These are phyloP conservation scores for Fusarium aywerte DNA, from an alignment of 2,329 filamentous ascomycete genomes.

Conservation along the genomic window DNA sequence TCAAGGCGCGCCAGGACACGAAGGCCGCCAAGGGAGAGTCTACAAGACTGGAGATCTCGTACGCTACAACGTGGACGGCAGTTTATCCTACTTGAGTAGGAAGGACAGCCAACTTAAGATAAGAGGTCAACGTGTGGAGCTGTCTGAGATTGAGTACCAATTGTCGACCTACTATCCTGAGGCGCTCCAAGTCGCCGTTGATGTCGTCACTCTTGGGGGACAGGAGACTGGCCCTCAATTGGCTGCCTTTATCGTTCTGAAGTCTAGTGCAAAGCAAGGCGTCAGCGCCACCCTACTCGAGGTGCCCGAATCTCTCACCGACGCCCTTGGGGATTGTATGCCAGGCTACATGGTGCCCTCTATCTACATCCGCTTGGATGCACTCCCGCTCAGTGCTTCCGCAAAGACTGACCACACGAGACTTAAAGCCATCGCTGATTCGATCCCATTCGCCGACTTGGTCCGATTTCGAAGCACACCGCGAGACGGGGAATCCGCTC, in stretches of 20 bases:
- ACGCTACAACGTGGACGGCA: neutral
- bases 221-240: neutral
- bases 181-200: neutral
- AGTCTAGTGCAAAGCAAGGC: neutral
- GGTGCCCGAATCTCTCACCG: neutral
- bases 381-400: neutral
- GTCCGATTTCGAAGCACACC: neutral
- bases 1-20: neutral
- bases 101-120: conserved; percentile 49
- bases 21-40: neutral
- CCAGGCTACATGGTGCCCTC: conserved; percentile 7
- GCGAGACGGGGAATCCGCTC: neutral
- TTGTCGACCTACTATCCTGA: neutral
- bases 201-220: neutral
- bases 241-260: neutral
- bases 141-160: conserved; percentile 12
- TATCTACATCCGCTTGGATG: neutral
- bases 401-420: neutral
- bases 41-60: conserved; percentile 9
- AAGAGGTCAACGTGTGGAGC: conserved; percentile 2
- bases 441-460: neutral
- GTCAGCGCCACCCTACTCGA: neutral
- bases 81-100: conserved; percentile 8
- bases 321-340: neutral
- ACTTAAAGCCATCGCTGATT: neutral